phyloP scores from a whole-genome alignment of 2,329 filamentous ascomycete genomes.

The Laburnicola sp. region DNA sequence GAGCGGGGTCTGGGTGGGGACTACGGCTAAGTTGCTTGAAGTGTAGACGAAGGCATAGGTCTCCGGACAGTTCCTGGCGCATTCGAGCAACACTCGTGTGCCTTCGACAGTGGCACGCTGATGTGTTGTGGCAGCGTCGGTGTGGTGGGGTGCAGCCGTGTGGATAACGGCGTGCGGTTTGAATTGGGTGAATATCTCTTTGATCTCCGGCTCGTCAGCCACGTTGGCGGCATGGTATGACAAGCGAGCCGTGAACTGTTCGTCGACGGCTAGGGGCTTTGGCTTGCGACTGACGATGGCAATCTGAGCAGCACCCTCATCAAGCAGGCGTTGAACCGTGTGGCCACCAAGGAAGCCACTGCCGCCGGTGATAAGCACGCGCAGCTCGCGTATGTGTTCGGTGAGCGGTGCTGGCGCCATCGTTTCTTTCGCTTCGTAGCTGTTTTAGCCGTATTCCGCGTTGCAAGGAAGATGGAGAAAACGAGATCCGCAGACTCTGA shows the following conservation, averaged over 20 bases:
- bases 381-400: neutral
- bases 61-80: conserved; percentile 37
- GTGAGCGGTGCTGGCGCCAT: neutral
- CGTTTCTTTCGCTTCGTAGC: too few relatives aligned
- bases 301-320: conserved; percentile 40
- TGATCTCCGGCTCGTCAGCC: conserved; percentile 42
- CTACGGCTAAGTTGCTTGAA: conserved; percentile 17
- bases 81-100: conserved; percentile 49
- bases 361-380: conserved; percentile 50
- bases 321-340: conserved; percentile 48
- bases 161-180: conserved; percentile 51
- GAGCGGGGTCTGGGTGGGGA: conserved; percentile 7
- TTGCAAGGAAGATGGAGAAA: too few relatives aligned
- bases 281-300: conserved; percentile 48
- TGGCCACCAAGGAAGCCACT: conserved; percentile 53
- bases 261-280: conserved; percentile 26
- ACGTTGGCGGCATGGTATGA: conserved; percentile 51
- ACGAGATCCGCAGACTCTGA: too few relatives aligned
- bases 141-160: conserved; percentile 47
- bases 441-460: too few relatives aligned
- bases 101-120: conserved; percentile 52
- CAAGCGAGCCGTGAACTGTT: conserved; percentile 35
- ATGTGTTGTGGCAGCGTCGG: conserved; percentile 34
- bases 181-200: conserved; percentile 44
- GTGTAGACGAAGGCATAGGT: conserved; percentile 53